Percentiles rank a stretch among this genome's conserved stretches.
Conservation (phyloP, 78 protist genomes). For the Dictyostelium citrinum region DNA sequence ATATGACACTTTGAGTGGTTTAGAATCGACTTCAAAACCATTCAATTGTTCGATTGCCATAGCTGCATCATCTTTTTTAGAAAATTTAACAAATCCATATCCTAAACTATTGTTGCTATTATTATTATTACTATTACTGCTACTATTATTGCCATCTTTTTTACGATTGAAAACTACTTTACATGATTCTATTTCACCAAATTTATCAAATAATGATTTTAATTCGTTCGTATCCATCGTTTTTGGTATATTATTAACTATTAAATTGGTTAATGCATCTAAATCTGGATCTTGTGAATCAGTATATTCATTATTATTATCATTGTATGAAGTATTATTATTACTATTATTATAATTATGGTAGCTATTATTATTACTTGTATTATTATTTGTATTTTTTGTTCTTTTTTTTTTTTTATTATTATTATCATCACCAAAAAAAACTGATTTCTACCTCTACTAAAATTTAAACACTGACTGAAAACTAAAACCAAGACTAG, state of each 20-base stretch:
- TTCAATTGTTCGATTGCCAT: slow-evolving; percentile 14
- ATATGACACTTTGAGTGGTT: slow-evolving; percentile 31
- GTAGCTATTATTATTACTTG: neutral
- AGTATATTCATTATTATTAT: neutral
- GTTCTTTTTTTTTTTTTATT: too few relatives aligned
- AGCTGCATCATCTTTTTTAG: slow-evolving; percentile 2
- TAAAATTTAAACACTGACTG: neutral
- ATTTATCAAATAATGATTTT: neutral
- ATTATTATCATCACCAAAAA: neutral
- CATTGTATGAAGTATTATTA: neutral
- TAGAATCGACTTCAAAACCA: neutral
- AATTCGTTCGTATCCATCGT: neutral
- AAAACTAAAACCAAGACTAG: neutral
- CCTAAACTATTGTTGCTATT: neutral
- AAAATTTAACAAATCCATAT: slow-evolving; percentile 50
- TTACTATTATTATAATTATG: neutral
- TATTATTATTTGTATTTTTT: too few relatives aligned
- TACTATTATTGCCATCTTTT: neutral
- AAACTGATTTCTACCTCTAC: neutral
- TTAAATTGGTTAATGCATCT: slow-evolving; percentile 34
- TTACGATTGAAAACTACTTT: slow-evolving; percentile 24
- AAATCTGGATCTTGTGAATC: neutral
- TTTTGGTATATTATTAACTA: slow-evolving; percentile 41
- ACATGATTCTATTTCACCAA: slow-evolving; percentile 18
- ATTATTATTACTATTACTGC: neutral